A percentile compares a stretch with the other conserved stretches of the same genome.
These are phyloP conservation scores for Arthrobotrys musiformis DNA, from an alignment of 2,329 filamentous ascomycete genomes.

Conservation along the genomic window DNA sequence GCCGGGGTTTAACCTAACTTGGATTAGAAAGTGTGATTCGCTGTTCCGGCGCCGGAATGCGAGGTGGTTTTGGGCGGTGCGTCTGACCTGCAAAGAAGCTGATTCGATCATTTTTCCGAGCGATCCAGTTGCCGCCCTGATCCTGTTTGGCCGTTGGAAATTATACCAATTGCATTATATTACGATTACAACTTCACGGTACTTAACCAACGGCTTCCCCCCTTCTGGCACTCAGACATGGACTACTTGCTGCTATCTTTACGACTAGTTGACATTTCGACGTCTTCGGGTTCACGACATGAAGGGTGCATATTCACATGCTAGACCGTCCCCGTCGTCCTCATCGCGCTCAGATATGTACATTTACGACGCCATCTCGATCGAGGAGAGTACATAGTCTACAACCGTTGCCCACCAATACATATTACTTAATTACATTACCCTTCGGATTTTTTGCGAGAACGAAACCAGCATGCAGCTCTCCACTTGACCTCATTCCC, in stretches of 20 bases:
- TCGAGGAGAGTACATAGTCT: slow-evolving; percentile 25
- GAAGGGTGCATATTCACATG: slow-evolving; percentile 35
- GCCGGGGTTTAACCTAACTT: background rate
- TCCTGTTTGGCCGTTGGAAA: slow-evolving; percentile 42
- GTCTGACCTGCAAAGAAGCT: background rate
- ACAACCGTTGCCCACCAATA: slow-evolving; percentile 3
- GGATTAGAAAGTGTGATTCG: slow-evolving; percentile 25
- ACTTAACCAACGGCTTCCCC: background rate
- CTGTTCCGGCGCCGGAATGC: slow-evolving; percentile 54
- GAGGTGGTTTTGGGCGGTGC: no score
- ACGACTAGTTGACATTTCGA: background rate
- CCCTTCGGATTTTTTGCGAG: no score
- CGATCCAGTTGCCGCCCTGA: slow-evolving; percentile 42
- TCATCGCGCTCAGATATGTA: slow-evolving; percentile 20
- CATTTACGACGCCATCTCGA: background rate
- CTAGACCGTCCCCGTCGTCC: slow-evolving; percentile 12
- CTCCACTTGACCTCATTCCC: slow-evolving; percentile 55
- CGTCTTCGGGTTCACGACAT: slow-evolving; percentile 32
- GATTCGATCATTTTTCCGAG: slow-evolving; percentile 16
- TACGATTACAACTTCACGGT: background rate
- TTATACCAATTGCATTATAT: no score
- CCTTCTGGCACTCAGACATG: no score
- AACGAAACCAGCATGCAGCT: slow-evolving; percentile 35
- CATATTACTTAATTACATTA: no score
- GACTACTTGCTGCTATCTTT: no score